Evolutionary conservation across 2,329 filamentous ascomycete species (phyloP).

Genomic region (Cadophora malorum): DNA sequence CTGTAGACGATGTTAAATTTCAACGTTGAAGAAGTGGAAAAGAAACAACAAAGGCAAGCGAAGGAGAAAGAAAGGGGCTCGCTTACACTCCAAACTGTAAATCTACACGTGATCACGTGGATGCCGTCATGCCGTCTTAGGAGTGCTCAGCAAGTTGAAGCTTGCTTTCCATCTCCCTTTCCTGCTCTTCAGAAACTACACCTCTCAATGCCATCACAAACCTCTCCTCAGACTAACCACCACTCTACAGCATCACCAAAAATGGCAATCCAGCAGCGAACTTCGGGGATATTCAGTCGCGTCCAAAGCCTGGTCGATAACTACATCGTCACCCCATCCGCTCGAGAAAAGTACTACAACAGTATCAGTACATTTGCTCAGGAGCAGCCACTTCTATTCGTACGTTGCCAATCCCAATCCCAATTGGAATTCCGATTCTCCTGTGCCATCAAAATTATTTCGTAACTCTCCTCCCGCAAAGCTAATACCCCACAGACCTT

Average conservation of each 20-base stretch:
- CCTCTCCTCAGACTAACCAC: background rate
- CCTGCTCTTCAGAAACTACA: background rate
- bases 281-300: slow-evolving; percentile 33
- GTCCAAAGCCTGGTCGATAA: slow-evolving; percentile 50
- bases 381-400: slow-evolving; percentile 72
- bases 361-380: slow-evolving; percentile 62
- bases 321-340: slow-evolving; percentile 62
- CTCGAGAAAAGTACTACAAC: slow-evolving; percentile 62
- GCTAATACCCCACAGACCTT: slow-evolving; percentile 61
- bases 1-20: no score
- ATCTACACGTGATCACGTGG: slow-evolving; percentile 1
- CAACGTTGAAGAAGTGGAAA: background rate
- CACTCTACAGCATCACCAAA: slow-evolving; percentile 8
- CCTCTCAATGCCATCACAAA: background rate
- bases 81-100: background rate
- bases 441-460: no score
- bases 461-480: background rate
- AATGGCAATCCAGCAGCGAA: slow-evolving; percentile 36
- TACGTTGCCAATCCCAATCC: slow-evolving; percentile 50
- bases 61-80: background rate
- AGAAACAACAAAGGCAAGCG: background rate
- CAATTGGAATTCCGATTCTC: no score
- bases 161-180: background rate
- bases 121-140: background rate
- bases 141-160: background rate